Evolutionary conservation across 768 basidiomycete species (phyloP), one percentile per base, ranked within the genome.

Genomic region (Naganishia randhawae): DNA sequence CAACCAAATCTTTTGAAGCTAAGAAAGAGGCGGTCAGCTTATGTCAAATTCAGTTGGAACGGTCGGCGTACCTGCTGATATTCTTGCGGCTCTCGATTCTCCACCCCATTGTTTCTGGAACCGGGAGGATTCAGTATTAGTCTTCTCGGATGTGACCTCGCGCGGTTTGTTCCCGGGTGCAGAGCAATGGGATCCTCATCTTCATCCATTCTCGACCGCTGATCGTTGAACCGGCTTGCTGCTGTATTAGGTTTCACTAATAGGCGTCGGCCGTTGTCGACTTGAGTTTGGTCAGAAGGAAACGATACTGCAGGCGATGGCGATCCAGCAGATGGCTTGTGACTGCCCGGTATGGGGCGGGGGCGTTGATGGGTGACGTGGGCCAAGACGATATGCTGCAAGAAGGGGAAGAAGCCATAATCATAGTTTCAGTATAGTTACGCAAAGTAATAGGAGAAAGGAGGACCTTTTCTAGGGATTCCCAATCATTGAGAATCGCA

Each of bases 1-100:
- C 57, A 61, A 42, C 57, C 57, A 61, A 61, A 61, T 22, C 29
- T 41, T n/a, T 61, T 61, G 37, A 17, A 39, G 57, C 57, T 61
- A 25, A 19, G 29, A 14, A 41, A 25, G 29, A 25, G 37, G n/a
- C 6, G 22, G 27, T 61, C 57, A 61, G 57, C 6, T 13, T 3
- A 29, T 29, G 16, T n/a, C 37, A 39, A 19, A 2, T 19, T 39
- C 22, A 41, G 39, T 25, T 39, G 31, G 8, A 17, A n/a, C 25
- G 10, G 3, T 11, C 22, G 22, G 31, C 57, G 25, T 61, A 42
- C 57, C n/a, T 61, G n/a, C n/a, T n/a, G 37, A 25, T 2, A 8
- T 35, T 25, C 37, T 25, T 8, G 22, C 37, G 37, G 35, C 57
- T 42, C 57, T 7, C 25, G 22, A 27, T 16, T 4, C 7, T 61